These are phyloP conservation scores for Scheffersomyces parashehatae DNA, from an alignment of 1,139 yeast genomes.

Conservation along the genomic window DNA sequence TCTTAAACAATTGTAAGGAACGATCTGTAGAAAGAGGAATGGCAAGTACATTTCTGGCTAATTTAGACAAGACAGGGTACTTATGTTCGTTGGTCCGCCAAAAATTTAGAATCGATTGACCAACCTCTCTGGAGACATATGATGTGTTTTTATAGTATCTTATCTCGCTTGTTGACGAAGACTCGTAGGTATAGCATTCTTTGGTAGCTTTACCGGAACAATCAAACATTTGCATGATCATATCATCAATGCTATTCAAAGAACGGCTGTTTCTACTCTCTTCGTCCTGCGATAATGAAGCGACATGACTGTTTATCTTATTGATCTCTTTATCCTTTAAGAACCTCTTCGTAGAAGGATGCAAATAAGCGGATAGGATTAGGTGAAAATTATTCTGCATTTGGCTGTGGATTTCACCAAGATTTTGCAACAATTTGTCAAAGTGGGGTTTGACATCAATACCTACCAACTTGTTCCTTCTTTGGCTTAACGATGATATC, in stretches of 20 bases:
- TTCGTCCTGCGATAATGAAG: constrained; percentile 1
- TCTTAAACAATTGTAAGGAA: constrained; percentile 16
- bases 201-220: constrained; percentile 28
- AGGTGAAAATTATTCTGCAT: constrained; percentile 19
- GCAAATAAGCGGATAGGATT: constrained; percentile 23
- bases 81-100: constrained; percentile 19
- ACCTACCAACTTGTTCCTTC: not conserved
- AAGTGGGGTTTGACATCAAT: constrained; percentile 6
- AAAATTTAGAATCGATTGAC: constrained; percentile 16
- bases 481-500: constrained; percentile 9
- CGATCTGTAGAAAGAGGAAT: constrained; percentile 20
- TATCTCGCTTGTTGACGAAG: constrained; percentile 17
- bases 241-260: constrained; percentile 20
- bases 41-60: constrained; percentile 17
- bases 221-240: constrained; percentile 26
- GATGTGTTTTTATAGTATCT: constrained; percentile 6
- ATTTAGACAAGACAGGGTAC: constrained; percentile 16
- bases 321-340: constrained; percentile 20
- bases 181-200: constrained; percentile 27
- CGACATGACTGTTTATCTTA: constrained; percentile 2
- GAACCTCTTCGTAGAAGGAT: constrained; percentile 27
- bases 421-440: constrained; percentile 3
- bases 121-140: constrained; percentile 16
- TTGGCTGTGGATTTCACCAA: constrained; percentile 11
- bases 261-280: constrained; percentile 3